phyloP scores from a whole-genome alignment of 2,329 filamentous ascomycete species.

The Alternaria sp. region DNA sequence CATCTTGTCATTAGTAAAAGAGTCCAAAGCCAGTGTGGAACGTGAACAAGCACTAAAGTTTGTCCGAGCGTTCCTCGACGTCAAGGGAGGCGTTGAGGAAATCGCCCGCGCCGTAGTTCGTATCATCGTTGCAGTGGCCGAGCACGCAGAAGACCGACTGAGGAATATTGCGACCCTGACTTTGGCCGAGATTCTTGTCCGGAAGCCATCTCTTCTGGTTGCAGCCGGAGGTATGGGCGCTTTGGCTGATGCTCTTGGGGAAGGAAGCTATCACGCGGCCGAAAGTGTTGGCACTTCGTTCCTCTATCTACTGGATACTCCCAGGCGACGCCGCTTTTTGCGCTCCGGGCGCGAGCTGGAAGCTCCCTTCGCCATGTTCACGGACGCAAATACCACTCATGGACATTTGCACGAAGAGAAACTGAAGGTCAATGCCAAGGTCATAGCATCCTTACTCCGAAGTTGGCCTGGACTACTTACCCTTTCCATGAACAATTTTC shows the following conservation, averaged over 20 bases:
- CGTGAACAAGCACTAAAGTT: slow-evolving; percentile 97
- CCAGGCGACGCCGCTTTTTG: slow-evolving; percentile 80
- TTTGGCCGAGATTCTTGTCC: slow-evolving; percentile 86
- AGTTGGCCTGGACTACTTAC: slow-evolving; percentile 93
- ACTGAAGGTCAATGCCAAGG: slow-evolving; percentile 85
- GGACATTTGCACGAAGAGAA: slow-evolving; percentile 62
- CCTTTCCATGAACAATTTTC: slow-evolving; percentile 85
- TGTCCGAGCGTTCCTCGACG: slow-evolving; percentile 90
- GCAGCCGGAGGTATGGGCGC: slow-evolving; percentile 83
- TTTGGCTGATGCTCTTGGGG: slow-evolving; percentile 88
- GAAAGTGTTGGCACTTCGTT: slow-evolving; percentile 89
- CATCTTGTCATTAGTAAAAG: slow-evolving; percentile 90
- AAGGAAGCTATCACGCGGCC: slow-evolving; percentile 89
- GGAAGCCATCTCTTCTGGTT: slow-evolving; percentile 80
- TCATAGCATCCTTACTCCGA: slow-evolving; percentile 89
- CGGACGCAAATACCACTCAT: slow-evolving; percentile 70
- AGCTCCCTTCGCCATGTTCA: slow-evolving; percentile 85
- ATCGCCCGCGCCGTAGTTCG: slow-evolving; percentile 86
- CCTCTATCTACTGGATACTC: slow-evolving; percentile 85
- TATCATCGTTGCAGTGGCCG: slow-evolving; percentile 88
- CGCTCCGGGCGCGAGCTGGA: slow-evolving; percentile 89
- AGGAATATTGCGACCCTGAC: slow-evolving; percentile 93
- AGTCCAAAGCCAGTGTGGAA: slow-evolving; percentile 95
- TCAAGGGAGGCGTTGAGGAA: slow-evolving; percentile 89
- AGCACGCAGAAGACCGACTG: slow-evolving; percentile 83